A percentile compares a stretch with the other conserved stretches of the same genome.
Conservation (phyloP, 129 eudicot species). For the Apium graveolens region DNA sequence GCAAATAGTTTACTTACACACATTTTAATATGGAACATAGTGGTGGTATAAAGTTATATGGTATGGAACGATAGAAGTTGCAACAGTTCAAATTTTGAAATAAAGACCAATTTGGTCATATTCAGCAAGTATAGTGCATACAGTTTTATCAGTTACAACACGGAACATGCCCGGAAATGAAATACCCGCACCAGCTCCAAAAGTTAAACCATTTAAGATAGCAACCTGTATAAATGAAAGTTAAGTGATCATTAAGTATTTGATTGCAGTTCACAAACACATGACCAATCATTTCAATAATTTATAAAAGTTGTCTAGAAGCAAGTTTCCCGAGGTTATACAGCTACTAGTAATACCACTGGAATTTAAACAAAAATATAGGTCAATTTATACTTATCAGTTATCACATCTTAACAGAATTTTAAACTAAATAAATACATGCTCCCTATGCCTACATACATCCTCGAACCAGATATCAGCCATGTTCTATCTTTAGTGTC, state of each 20-base stretch:
- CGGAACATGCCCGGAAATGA: constrained; percentile 83
- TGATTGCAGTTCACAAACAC: not conserved
- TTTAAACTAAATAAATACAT: not conserved
- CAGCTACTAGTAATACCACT: not conserved
- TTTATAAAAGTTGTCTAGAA: not conserved
- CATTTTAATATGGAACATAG: not conserved
- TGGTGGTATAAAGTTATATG: not conserved
- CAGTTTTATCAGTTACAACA: constrained; percentile 84
- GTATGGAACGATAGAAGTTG: not conserved
- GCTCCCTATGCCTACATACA: not conserved
- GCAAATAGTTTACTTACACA: not conserved
- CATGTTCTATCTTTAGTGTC: not conserved
- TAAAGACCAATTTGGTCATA: constrained; percentile 5
- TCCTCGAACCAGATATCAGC: not conserved
- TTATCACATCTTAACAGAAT: not conserved
- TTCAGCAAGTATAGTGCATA: constrained; percentile 29
- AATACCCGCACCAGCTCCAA: constrained; percentile 98
- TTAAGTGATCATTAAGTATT: constrained; percentile 14
- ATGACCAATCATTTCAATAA: not conserved
- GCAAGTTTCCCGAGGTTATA: not conserved
- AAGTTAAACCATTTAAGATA: constrained; percentile 74
- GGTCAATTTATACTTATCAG: not conserved
- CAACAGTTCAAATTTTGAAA: not conserved
- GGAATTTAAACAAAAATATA: not conserved
- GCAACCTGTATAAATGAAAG: constrained; percentile 48